A percentile compares a stretch with the other conserved stretches of the same genome.
Conservation (phyloP, 371 early-diverging fungal genomes). For the Chytridium lagenaria region DNA sequence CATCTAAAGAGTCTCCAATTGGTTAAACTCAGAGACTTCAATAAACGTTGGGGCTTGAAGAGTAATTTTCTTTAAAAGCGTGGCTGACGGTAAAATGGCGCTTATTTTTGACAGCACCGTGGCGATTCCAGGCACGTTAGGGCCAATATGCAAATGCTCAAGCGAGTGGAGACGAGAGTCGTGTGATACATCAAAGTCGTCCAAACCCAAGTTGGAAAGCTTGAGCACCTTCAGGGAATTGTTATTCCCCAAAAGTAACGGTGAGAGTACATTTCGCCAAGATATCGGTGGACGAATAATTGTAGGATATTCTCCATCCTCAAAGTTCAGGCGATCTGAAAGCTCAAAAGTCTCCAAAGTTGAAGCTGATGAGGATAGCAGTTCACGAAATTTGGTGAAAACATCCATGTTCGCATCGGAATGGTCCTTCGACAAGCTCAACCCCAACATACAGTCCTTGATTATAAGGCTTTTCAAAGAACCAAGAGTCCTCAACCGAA, state of each 20-base stretch:
- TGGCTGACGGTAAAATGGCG: background rate
- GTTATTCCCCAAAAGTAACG: background rate
- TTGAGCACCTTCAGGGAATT: background rate
- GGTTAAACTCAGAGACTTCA: background rate
- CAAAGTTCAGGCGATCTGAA: background rate
- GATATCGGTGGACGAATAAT: background rate
- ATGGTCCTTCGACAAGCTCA: background rate
- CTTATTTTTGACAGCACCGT: background rate
- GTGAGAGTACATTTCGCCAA: background rate
- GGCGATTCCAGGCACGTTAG: background rate
- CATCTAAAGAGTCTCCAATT: background rate
- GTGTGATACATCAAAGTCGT: background rate
- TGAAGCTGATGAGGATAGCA: too few species aligned
- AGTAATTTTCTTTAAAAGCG: background rate
- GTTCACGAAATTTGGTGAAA: background rate
- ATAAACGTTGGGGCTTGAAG: background rate
- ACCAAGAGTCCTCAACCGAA: background rate
- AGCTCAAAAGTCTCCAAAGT: background rate
- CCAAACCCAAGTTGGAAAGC: background rate
- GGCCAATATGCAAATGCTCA: background rate
- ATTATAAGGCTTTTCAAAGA: background rate
- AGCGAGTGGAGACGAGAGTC: background rate
- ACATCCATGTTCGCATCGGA: background rate
- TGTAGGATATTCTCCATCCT: background rate
- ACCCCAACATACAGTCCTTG: background rate